phyloP scores from a whole-genome alignment of 805 yeast species.

The Lipomyces mesembrius region DNA sequence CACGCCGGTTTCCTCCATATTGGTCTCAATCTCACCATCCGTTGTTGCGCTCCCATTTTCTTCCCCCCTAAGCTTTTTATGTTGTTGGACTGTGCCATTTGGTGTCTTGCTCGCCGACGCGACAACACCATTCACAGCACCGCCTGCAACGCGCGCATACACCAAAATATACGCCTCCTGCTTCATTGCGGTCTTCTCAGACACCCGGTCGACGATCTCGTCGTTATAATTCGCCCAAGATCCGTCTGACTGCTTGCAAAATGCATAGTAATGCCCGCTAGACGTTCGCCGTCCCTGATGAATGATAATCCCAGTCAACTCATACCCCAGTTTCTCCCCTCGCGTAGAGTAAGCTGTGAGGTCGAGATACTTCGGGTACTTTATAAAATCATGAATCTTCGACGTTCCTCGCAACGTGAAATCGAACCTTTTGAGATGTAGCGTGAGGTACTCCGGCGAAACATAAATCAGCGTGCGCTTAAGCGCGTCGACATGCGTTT shows the following conservation, averaged over 20 bases:
- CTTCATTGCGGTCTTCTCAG: constrained; percentile 72
- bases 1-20: neutral
- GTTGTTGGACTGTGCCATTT: neutral
- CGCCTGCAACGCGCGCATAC: constrained; percentile 54
- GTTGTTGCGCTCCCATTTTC: neutral
- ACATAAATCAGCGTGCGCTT: constrained; percentile 74
- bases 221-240: constrained; percentile 95
- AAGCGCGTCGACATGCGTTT: constrained; percentile 72
- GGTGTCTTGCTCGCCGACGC: neutral
- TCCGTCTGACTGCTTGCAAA: constrained; percentile 89
- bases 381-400: constrained; percentile 84
- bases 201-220: constrained; percentile 75
- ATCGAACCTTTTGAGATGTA: constrained; percentile 89
- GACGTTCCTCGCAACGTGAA: constrained; percentile 72
- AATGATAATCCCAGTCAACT: constrained; percentile 79
- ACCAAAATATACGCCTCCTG: constrained; percentile 92
- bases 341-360: constrained; percentile 57
- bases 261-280: constrained; percentile 91
- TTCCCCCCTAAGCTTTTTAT: neutral
- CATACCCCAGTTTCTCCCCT: constrained; percentile 54
- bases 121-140: neutral
- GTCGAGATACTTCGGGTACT: constrained; percentile 78
- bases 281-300: constrained; percentile 94
- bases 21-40: neutral
- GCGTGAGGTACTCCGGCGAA: constrained; percentile 85